Conservation (phyloP, 768 basidiomycete genomes). For the Suillus subluteus region DNA sequence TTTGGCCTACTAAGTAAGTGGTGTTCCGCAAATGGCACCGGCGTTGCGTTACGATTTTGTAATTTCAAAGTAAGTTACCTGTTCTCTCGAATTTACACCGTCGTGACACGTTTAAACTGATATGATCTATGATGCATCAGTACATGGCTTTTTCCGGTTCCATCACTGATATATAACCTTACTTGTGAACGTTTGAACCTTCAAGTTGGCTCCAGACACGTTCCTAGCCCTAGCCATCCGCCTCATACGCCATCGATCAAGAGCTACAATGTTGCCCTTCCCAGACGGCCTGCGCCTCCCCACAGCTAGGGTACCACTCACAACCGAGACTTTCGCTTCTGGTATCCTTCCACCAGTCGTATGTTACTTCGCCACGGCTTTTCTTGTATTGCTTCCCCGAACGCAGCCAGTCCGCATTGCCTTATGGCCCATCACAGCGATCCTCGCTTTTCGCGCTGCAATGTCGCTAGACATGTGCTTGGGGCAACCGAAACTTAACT, state of each 20-base stretch:
- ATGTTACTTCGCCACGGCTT: constrained; percentile 52
- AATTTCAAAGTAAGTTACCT: no score
- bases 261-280: background rate
- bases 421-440: constrained; percentile 48
- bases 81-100: no score
- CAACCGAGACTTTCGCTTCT: constrained; percentile 34
- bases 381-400: constrained; percentile 49
- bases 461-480: constrained; percentile 15
- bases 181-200: background rate
- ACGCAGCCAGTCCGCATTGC: constrained; percentile 49
- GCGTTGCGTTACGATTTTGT: no score
- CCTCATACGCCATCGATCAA: background rate
- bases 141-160: no score
- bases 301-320: constrained; percentile 30
- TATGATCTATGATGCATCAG: no score
- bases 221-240: background rate
- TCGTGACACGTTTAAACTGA: no score
- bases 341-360: constrained; percentile 45
- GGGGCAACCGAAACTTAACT: constrained; percentile 1
- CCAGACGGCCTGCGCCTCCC: constrained; percentile 14
- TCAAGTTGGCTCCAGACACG: background rate
- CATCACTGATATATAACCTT: no score
- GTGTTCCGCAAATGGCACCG: no score
- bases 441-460: constrained; percentile 44
- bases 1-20: no score